Evolutionary conservation across 1,139 yeast genomes (phyloP), one percentile per base, ranked within the genome.

Genomic region (Diutina mesorugosa): DNA sequence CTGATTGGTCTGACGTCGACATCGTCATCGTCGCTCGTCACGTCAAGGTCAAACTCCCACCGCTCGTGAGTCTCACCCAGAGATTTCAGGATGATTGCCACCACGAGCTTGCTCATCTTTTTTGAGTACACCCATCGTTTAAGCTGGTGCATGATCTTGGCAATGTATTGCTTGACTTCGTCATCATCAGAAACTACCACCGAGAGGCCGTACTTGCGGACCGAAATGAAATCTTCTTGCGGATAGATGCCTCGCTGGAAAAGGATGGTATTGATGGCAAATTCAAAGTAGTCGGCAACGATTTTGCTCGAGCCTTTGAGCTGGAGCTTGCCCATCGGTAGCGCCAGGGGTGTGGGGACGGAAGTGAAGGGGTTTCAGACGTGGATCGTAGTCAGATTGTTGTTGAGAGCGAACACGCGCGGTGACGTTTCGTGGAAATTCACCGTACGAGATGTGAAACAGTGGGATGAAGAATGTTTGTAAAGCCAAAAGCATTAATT

Each of bases 171-270:
- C 63, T 81, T 83, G 57, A 91, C 86, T 56, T 88, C 96, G 51
- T 85, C 87, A 66, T 90, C 96, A 38, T 79, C 79, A 4, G 88
- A 81, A 38, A 87, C 80, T 56, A 91, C 74, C 69, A 91, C 71
- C 58, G 87, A 87, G 57, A 91, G 69, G 51, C 90, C 97, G 68
- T 90, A 91, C 67, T 90, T 90, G 62, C 82, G 79, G 3, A 89
- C 91, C 0, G 86, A 78, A 59, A 80, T 81, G 69, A 91, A 91
- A 66, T 90, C 97, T 63, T 89, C 96, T 2, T 89, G 78, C 0
- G 97, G 97, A 65, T 91, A 91, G 47, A 91, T 85, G 0, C 96
- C 96, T 57, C 98, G 73, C 67, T 91, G 98, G 68, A 87, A 91
- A 6, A 91, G 77, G 45, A 91, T 88, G 59, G 85, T 83, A 67